Percentiles rank a stretch among this genome's conserved stretches.
These are phyloP conservation scores for Penicillium longicatenatum DNA, from an alignment of 495 filamentous ascomycete genomes.

Conservation along the genomic window DNA sequence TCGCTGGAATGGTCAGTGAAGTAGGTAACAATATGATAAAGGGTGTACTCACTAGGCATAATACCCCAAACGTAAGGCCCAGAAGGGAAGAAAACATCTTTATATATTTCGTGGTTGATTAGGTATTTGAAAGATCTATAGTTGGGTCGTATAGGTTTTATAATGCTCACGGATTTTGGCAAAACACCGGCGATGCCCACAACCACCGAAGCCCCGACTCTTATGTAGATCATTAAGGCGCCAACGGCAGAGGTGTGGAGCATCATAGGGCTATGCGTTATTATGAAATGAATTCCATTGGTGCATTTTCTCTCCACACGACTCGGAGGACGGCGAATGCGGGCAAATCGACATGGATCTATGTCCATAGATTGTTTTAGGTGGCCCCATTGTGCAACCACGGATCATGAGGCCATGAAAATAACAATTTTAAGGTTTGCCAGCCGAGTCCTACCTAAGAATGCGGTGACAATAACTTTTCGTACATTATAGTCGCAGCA, in stretches of 20 bases:
- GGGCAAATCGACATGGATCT: background rate
- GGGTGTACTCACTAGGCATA: background rate
- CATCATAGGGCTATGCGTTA: background rate
- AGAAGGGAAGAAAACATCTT: background rate
- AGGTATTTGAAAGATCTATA: background rate
- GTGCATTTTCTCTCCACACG: too few species aligned
- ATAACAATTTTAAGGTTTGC: too few species aligned
- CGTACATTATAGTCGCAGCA: background rate
- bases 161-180: background rate
- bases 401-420: too few species aligned
- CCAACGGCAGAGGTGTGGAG: background rate
- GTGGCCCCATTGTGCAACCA: too few species aligned
- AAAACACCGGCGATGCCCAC: background rate
- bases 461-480: background rate
- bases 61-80: background rate
- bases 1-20: conserved; percentile 3
- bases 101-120: background rate
- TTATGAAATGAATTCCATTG: too few species aligned
- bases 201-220: background rate
- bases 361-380: too few species aligned
- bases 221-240: background rate
- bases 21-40: background rate
- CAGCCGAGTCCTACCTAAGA: too few species aligned
- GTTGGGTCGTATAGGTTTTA: background rate
- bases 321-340: background rate